phyloP scores from a whole-genome alignment of 345 rosid species.

The Rhizophora apiculata region DNA sequence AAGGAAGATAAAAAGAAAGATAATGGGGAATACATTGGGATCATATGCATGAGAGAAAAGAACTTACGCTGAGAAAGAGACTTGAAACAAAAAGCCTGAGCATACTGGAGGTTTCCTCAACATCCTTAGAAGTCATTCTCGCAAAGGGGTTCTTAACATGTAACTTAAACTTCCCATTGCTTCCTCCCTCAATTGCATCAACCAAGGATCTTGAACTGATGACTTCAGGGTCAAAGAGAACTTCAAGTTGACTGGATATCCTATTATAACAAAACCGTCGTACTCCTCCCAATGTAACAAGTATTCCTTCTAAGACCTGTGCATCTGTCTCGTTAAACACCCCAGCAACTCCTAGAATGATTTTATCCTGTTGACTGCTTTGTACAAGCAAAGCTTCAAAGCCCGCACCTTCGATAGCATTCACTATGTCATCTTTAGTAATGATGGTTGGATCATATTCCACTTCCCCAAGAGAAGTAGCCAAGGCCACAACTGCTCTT shows the following conservation, averaged over 20 bases:
- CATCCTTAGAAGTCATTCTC: constrained; percentile 87
- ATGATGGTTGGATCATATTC: constrained; percentile 80
- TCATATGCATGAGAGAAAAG: constrained; percentile 3
- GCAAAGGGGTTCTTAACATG: constrained; percentile 74
- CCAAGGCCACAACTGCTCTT: constrained; percentile 84
- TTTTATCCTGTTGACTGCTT: constrained; percentile 87
- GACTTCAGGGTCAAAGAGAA: constrained; percentile 89
- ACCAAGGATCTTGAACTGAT: constrained; percentile 70
- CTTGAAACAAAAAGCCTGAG: constrained; percentile 80
- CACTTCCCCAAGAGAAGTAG: constrained; percentile 96
- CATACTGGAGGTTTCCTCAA: constrained; percentile 66
- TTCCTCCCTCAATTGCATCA: constrained; percentile 71
- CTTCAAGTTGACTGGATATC: constrained; percentile 63
- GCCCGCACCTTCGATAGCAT: constrained; percentile 94
- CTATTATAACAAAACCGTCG: constrained; percentile 67
- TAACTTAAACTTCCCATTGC: constrained; percentile 64
- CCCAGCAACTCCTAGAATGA: constrained; percentile 66
- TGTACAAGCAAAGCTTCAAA: constrained; percentile 89
- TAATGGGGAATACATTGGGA: neutral
- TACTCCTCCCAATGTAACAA: constrained; percentile 60
- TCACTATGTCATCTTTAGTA: constrained; percentile 77
- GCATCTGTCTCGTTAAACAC: constrained; percentile 60
- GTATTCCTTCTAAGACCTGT: constrained; percentile 64
- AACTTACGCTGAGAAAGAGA: constrained; percentile 85
- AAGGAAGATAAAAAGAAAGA: neutral